Evolutionary conservation across 1,284 basidiomycete genomes (phyloP).

Genomic region (Sparassis latifolia): DNA sequence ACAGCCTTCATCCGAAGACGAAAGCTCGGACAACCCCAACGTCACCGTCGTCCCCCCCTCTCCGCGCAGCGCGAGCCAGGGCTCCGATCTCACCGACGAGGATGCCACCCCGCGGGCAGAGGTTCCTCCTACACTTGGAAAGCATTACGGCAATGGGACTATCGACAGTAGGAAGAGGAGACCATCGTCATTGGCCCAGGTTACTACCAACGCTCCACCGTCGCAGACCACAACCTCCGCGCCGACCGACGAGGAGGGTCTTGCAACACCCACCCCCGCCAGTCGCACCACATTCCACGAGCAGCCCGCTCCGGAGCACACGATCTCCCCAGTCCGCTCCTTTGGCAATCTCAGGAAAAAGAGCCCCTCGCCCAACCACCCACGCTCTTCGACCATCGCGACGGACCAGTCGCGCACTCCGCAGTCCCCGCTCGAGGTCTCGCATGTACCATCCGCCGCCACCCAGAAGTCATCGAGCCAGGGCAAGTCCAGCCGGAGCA

Average conservation of each 20-base stretch:
- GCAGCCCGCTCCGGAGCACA: slow-evolving; percentile 15
- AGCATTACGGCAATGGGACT: no score
- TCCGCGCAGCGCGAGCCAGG: slow-evolving; percentile 30
- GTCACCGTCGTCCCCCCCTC: slow-evolving; percentile 55
- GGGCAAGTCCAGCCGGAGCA: neutral
- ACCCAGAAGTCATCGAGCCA: no score
- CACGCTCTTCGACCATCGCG: slow-evolving; percentile 17
- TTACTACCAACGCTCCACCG: slow-evolving; percentile 3
- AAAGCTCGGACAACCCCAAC: slow-evolving; percentile 31
- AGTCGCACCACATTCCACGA: slow-evolving; percentile 19
- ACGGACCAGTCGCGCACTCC: slow-evolving; percentile 5
- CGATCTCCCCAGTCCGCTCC: slow-evolving; percentile 31
- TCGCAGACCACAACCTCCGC: neutral
- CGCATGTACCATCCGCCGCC: neutral
- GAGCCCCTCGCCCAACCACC: slow-evolving; percentile 8
- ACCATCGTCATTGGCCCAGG: slow-evolving; percentile 2
- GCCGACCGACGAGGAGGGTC: slow-evolving; percentile 18
- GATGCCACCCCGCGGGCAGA: slow-evolving; percentile 12
- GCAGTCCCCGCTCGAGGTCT: slow-evolving; percentile 12
- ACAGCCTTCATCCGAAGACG: slow-evolving; percentile 3
- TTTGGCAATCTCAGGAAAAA: slow-evolving; percentile 31
- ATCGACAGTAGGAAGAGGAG: neutral
- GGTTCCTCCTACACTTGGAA: slow-evolving; percentile 1
- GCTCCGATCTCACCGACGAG: slow-evolving; percentile 12
- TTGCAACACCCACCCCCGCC: slow-evolving; percentile 26